Percentiles rank a stretch among this genome's conserved stretches.
Evolutionary conservation across 805 yeast genomes (phyloP).

Genomic region (Yarrowia alimentaria): DNA sequence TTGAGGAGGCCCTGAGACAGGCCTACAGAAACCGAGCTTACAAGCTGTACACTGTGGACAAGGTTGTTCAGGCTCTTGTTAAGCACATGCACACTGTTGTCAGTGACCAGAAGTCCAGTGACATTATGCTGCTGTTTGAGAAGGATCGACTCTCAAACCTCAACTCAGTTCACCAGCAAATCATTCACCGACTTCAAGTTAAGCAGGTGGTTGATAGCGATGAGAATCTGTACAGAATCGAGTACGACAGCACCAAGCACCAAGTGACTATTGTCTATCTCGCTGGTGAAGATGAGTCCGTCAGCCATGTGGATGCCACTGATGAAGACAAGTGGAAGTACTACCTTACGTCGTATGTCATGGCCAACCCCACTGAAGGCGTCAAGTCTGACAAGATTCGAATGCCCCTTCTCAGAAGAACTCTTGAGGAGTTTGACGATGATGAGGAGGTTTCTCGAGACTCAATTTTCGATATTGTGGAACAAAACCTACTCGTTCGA

Average conservation of each 20-base stretch:
- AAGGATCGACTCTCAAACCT: slow-evolving; percentile 65
- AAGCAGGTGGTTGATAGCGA: slow-evolving; percentile 77
- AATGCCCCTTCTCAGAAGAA: slow-evolving; percentile 70
- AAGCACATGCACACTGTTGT: slow-evolving; percentile 86
- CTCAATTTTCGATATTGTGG: slow-evolving; percentile 35
- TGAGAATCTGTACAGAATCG: slow-evolving; percentile 89
- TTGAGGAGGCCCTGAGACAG: slow-evolving; percentile 92
- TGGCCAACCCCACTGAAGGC: slow-evolving; percentile 98
- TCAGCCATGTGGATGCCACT: slow-evolving; percentile 62
- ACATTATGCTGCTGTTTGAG: slow-evolving; percentile 77
- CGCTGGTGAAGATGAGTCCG: slow-evolving; percentile 54
- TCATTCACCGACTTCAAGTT: slow-evolving; percentile 83
- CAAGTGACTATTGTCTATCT: slow-evolving; percentile 74
- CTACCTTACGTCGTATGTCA: slow-evolving; percentile 85
- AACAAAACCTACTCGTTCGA: slow-evolving; percentile 72
- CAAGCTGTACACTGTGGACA: slow-evolving; percentile 88
- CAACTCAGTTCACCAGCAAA: slow-evolving; percentile 78
- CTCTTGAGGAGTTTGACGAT: slow-evolving; percentile 35
- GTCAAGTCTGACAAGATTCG: slow-evolving; percentile 72
- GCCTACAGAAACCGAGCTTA: slow-evolving; percentile 92
- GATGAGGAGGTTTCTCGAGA: slow-evolving; percentile 31
- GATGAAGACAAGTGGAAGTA: slow-evolving; percentile 88
- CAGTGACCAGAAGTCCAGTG: slow-evolving; percentile 75
- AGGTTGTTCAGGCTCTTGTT: slow-evolving; percentile 75
- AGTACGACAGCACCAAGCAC: slow-evolving; percentile 55